Evolutionary conservation across 2,329 filamentous ascomycete genomes (phyloP).

Genomic region (Scedosporium apiospermum): DNA sequence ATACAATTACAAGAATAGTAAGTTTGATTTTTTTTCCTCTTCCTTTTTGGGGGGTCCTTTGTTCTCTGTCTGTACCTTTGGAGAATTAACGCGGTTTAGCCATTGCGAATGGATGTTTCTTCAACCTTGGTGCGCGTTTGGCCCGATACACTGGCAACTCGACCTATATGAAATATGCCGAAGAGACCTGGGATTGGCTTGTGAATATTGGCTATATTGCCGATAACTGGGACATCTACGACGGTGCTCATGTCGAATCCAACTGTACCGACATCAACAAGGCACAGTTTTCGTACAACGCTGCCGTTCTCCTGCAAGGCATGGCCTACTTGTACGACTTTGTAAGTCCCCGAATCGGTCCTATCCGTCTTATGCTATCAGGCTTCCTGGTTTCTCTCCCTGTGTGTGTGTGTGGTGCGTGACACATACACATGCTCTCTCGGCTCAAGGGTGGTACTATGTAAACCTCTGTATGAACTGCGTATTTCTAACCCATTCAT

Average conservation of each 20-base stretch:
- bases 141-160: conserved; percentile 59
- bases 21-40: conserved; percentile 11
- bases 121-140: conserved; percentile 58
- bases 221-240: conserved; percentile 47
- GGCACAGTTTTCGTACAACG: conserved; percentile 47
- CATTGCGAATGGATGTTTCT: conserved; percentile 54
- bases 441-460: no score
- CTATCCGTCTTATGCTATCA: background rate
- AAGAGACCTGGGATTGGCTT: conserved; percentile 49
- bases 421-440: no score
- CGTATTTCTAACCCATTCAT: conserved; percentile 10
- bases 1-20: conserved; percentile 65
- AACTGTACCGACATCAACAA: conserved; percentile 45
- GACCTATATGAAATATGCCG: conserved; percentile 53
- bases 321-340: conserved; percentile 51
- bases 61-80: no score
- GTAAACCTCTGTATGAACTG: no score
- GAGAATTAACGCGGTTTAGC: conserved; percentile 20
- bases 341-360: conserved; percentile 15
- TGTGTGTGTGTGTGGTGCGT: no score
- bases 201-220: conserved; percentile 41
- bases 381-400: background rate
- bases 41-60: no score
- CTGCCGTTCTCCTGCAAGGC: conserved; percentile 42
- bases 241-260: conserved; percentile 39